phyloP scores from a whole-genome alignment of 768 basidiomycete genomes.

The Phanerochaete carnosa region DNA sequence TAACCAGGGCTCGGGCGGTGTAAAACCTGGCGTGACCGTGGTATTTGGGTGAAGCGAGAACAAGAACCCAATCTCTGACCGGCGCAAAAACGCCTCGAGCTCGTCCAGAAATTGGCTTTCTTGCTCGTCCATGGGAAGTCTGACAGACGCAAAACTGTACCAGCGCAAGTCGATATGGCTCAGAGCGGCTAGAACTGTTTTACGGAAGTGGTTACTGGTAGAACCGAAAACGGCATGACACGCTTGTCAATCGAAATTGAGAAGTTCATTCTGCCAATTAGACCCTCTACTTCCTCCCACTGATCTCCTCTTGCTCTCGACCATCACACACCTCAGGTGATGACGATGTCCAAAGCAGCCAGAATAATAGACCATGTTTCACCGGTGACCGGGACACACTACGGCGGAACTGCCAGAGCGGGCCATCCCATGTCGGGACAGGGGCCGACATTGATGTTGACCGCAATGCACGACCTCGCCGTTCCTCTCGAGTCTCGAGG shows the following conservation, averaged over 20 bases:
- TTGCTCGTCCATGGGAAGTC: not conserved
- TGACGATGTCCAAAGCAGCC: not conserved
- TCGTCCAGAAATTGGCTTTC: conserved; percentile 8
- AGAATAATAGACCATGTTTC: not conserved
- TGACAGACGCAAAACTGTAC: not conserved
- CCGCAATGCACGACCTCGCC: not conserved
- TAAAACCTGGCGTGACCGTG: conserved; percentile 4
- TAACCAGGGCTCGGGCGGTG: conserved; percentile 15
- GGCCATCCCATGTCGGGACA: not conserved
- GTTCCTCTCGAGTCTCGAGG: not conserved
- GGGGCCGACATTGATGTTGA: not conserved
- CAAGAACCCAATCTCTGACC: not conserved
- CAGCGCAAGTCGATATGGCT: not conserved
- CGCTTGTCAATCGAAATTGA: too few relatives aligned
- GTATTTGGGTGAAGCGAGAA: conserved; percentile 16
- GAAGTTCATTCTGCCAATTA: not conserved
- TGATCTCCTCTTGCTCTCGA: not conserved
- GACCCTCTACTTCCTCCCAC: not conserved
- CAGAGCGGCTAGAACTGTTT: not conserved
- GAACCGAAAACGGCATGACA: not conserved
- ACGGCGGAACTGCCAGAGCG: not conserved
- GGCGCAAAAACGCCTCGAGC: conserved; percentile 2
- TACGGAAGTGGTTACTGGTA: not conserved
- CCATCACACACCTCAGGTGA: too few relatives aligned
- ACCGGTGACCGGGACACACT: not conserved